Percentiles rank a stretch among this genome's conserved stretches.
Conservation (phyloP, 2,329 filamentous ascomycete genomes). For the Daldinia sp. region DNA sequence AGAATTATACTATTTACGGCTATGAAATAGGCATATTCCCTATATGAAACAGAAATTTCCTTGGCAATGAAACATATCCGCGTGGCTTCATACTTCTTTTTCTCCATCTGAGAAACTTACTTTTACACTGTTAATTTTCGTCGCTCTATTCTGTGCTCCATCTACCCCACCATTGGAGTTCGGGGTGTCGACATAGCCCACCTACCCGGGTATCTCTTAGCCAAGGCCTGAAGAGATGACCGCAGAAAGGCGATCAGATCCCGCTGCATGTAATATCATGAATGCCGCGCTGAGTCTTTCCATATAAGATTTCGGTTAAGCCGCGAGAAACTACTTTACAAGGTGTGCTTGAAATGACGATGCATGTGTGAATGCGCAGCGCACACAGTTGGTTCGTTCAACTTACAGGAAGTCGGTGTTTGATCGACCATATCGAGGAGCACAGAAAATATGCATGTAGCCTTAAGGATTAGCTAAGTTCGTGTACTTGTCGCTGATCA, state of each 20-base stretch:
- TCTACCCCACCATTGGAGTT: not conserved
- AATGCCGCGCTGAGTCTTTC: not conserved
- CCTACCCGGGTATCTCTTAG: not conserved
- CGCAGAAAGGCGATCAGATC: not conserved
- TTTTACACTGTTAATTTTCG: too few species aligned
- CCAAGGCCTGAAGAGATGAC: constrained; percentile 4
- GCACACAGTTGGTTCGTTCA: not conserved
- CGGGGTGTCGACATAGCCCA: not conserved
- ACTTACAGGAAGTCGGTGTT: not conserved
- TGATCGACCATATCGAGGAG: not conserved
- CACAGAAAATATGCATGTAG: too few species aligned
- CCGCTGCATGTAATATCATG: not conserved
- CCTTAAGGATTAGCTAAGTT: too few species aligned
- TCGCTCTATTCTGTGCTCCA: not conserved
- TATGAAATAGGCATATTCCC: not conserved
- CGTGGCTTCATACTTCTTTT: too few species aligned
- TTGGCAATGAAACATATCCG: too few species aligned
- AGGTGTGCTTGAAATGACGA: not conserved
- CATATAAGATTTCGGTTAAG: not conserved
- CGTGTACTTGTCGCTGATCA: too few species aligned
- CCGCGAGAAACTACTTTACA: not conserved
- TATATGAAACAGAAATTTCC: too few species aligned
- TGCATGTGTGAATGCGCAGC: not conserved
- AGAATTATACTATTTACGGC: not conserved
- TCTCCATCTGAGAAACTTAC: too few species aligned